Base-by-base conservation (phyloP, 148 eudicot genomes). In the Rhododendron simsii region DNA sequence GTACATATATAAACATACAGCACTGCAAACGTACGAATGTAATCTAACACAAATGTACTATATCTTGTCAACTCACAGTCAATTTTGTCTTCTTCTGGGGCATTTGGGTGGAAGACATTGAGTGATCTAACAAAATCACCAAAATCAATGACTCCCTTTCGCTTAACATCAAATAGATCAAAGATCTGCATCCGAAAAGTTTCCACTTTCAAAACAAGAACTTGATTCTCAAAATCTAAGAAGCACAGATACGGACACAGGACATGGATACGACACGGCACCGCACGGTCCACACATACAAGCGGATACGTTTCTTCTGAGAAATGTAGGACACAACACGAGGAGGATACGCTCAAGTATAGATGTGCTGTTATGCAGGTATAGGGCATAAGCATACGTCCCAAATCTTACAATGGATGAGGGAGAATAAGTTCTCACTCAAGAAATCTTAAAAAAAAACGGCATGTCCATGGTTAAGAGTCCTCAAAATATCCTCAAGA, bases 111-210 rank as follows among this genome's bases (percentile, higher is more conserved):
- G 91, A 96, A 96, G 86, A 96, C 95, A 78, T 89, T 93, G 13
- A 96, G 93, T 83, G 98, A 88, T 92, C 94, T 89, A 50, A 96
- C 98, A 88, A 96, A 96, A 89, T 96, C 98, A 61, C 96, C 98
- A 87, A 96, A 96, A 90, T 96, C 98, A 85, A 96, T 95, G 33
- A 93, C 95, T 28, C 98, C 98, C 87, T 91, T 96, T 41, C 86
- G 90, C 86, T 94, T 93, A 77, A 90, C 98, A 87, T 96, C 98
- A 90, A 96, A 96, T 48, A 96, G 92, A 87, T 96, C 96, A 91
- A 96, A 96, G 35, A 96, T 92, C 98, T 96, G 96, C 84, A 86
- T 16, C 57, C 18, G 55, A 81, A 81, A 59, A 57, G 12, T 26
- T 28, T 37, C 47, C 47, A 51, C 10, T 16, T 33, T 53, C 83